These are phyloP conservation scores for Aspergillus egyptiacus DNA, from an alignment of 495 filamentous ascomycete species.

Conservation along the genomic window DNA sequence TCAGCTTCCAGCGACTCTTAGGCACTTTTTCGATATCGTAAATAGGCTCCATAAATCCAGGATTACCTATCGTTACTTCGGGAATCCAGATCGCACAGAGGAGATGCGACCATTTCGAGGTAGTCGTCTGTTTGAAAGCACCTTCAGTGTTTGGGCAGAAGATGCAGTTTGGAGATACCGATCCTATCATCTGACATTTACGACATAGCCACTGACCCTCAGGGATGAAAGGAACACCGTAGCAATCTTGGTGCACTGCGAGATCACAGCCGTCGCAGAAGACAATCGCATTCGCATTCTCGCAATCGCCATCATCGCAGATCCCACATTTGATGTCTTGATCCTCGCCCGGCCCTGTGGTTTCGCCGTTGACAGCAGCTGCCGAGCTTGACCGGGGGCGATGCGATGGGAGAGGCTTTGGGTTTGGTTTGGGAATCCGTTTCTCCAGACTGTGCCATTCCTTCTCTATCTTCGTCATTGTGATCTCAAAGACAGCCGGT, in stretches of 20 bases:
- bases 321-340: conserved; percentile 97
- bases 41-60: conserved; percentile 95
- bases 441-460: conserved; percentile 97
- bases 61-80: conserved; percentile 91
- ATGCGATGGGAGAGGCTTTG: conserved; percentile 90
- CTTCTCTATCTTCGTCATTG: conserved; percentile 97
- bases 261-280: conserved; percentile 98
- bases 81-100: conserved; percentile 98
- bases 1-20: conserved; percentile 84
- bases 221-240: conserved; percentile 96
- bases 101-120: conserved; percentile 91
- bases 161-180: conserved; percentile 90
- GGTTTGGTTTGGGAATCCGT: conserved; percentile 90
- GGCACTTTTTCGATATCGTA: conserved; percentile 97
- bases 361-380: conserved; percentile 86
- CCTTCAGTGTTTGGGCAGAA: conserved; percentile 98
- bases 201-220: conserved; percentile 98
- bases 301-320: conserved; percentile 96
- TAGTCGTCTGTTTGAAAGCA: conserved; percentile 96
- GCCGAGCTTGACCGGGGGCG: conserved; percentile 85
- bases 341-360: conserved; percentile 74
- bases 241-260: conserved; percentile 98
- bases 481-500: conserved; percentile 90
- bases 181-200: conserved; percentile 91
- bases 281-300: conserved; percentile 99